These are phyloP conservation scores for Jatropha podagrica DNA, from an alignment of 441 rosid species.

Conservation along the genomic window DNA sequence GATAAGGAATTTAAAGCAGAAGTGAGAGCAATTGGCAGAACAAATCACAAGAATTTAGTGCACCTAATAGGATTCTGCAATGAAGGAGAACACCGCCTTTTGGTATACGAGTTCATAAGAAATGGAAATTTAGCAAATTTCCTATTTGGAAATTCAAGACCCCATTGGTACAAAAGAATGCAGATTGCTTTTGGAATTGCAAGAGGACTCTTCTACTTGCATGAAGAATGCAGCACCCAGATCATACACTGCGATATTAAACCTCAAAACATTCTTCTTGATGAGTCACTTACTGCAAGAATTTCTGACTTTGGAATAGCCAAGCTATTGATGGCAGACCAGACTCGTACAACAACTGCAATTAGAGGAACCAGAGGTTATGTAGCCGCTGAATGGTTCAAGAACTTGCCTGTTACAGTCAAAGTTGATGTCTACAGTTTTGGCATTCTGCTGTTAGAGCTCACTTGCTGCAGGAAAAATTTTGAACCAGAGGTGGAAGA, in stretches of 20 bases:
- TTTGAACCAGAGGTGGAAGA: neutral
- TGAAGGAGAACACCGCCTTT: slow-evolving; percentile 37
- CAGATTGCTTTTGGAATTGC: slow-evolving; percentile 41
- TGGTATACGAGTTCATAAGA: slow-evolving; percentile 50
- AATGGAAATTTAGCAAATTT: slow-evolving; percentile 39
- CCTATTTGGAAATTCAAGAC: slow-evolving; percentile 33
- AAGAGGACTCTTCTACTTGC: slow-evolving; percentile 40
- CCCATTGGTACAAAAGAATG: slow-evolving; percentile 33
- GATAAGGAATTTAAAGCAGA: slow-evolving; percentile 45
- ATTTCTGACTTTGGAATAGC: slow-evolving; percentile 57
- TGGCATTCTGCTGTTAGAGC: slow-evolving; percentile 43
- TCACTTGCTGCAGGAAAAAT: slow-evolving; percentile 33
- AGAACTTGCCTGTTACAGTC: slow-evolving; percentile 27
- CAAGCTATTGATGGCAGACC: slow-evolving; percentile 37
- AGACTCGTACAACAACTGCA: slow-evolving; percentile 26
- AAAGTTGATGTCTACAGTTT: slow-evolving; percentile 53
- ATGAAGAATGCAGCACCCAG: slow-evolving; percentile 43
- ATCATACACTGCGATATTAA: slow-evolving; percentile 57
- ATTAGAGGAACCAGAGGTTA: slow-evolving; percentile 53
- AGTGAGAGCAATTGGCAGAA: slow-evolving; percentile 38
- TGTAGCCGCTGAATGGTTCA: slow-evolving; percentile 51
- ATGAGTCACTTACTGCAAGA: slow-evolving; percentile 19
- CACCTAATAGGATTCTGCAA: slow-evolving; percentile 45
- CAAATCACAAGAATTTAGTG: slow-evolving; percentile 55
- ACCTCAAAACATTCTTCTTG: slow-evolving; percentile 49